Evolutionary conservation across 1,139 yeast species (phyloP).

Genomic region (Blastobotrys proliferans): DNA sequence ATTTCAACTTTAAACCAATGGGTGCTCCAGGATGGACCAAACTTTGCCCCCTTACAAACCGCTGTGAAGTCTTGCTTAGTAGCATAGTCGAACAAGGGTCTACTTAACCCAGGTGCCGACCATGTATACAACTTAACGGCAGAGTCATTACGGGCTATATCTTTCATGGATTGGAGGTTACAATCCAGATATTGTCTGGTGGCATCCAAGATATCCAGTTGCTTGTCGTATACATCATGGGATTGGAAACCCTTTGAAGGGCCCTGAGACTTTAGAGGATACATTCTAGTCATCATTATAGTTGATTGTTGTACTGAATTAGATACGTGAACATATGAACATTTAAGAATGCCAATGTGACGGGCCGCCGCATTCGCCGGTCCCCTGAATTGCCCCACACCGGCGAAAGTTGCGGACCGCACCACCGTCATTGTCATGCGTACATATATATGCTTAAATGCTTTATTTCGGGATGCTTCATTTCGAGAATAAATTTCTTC

Average conservation of each 20-base stretch:
- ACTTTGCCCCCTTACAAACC: conserved; percentile 60
- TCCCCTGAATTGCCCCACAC: no score
- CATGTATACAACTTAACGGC: conserved; percentile 50
- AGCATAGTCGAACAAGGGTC: conserved; percentile 77
- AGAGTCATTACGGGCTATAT: background rate
- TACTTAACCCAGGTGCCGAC: conserved; percentile 60
- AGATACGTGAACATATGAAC: no score
- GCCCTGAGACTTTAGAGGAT: background rate
- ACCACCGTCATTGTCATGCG: no score
- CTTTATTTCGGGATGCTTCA: no score
- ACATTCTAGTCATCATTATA: no score
- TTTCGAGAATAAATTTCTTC: no score
- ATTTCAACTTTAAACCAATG: conserved; percentile 81
- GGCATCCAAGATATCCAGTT: background rate
- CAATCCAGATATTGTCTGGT: background rate
- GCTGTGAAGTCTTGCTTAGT: conserved; percentile 35
- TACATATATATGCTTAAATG: no score
- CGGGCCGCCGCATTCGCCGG: no score
- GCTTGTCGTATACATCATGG: background rate
- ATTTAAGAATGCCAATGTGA: no score
- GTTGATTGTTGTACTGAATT: no score
- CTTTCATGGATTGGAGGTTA: background rate
- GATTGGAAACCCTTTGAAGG: background rate
- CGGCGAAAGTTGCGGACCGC: no score
- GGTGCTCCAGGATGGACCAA: conserved; percentile 97